phyloP scores from a whole-genome alignment of 2,329 filamentous ascomycete species.

The Pseudogymnoascus sp. region DNA sequence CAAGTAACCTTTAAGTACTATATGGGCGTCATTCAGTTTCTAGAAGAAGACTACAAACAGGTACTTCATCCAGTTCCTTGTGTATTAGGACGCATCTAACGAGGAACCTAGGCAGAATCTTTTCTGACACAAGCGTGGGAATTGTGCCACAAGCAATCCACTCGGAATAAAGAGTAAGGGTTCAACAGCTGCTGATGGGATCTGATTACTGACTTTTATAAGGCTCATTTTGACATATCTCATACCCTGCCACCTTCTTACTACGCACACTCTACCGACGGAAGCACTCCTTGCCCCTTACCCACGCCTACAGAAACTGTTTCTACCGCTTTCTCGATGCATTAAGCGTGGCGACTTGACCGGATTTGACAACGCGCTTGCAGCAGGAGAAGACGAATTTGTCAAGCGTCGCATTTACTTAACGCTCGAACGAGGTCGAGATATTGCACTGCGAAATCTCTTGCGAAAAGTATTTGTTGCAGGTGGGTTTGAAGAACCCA shows the following conservation, averaged over 20 bases:
- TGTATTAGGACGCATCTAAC: neutral
- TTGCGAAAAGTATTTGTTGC: constrained; percentile 84
- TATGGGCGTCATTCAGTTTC: constrained; percentile 82
- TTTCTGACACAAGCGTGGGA: constrained; percentile 73
- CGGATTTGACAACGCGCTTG: constrained; percentile 75
- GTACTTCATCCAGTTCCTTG: constrained; percentile 36
- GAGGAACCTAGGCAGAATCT: constrained; percentile 57
- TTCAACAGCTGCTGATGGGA: neutral
- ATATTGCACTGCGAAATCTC: constrained; percentile 86
- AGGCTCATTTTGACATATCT: constrained; percentile 91
- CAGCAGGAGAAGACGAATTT: constrained; percentile 81
- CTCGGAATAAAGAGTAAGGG: constrained; percentile 71
- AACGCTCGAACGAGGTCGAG: constrained; percentile 83
- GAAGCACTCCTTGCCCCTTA: constrained; percentile 63
- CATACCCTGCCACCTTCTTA: constrained; percentile 87
- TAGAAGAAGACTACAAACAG: constrained; percentile 86
- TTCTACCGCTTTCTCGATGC: constrained; percentile 67
- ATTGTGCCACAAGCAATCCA: constrained; percentile 67
- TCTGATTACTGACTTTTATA: constrained; percentile 11
- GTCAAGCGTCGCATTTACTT: constrained; percentile 91
- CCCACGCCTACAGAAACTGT: constrained; percentile 68
- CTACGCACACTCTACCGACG: constrained; percentile 76
- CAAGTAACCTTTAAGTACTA: constrained; percentile 96
- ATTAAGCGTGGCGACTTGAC: constrained; percentile 78
- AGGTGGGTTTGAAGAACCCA: constrained; percentile 72